Base-by-base conservation (phyloP, 106 monocot genomes). In the Phalaenopsis aphrodite region DNA sequence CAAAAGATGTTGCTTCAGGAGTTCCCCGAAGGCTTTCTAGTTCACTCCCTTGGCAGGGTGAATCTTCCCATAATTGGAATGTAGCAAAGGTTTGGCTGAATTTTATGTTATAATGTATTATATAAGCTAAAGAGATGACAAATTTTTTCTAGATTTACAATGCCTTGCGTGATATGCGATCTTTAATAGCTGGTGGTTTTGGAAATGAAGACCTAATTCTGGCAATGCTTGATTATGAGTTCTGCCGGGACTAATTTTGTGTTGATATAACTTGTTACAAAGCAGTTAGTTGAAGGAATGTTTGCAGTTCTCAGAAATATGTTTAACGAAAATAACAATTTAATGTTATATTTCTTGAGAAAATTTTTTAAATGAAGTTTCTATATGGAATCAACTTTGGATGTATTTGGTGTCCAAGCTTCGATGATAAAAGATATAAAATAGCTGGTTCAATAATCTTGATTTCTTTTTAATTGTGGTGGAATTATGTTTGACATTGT, bases 1-100 rank as follows among this genome's bases (percentile, higher is more conserved):
- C 80, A 55, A 75, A 80, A 18, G 90, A 64, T 72, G 81, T 95
- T 41, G 92, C 95, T 9, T 83, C 78, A 65, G 95, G 88, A 19
- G 86, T 95, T 19, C 95, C 95, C 39, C 66, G 95, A 46, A 86
- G 95, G 48, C 92, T 95, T 36, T 95, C 88, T 78, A 95, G 95
- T 73, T 92, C 94, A 6, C 87, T 88, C 78, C 94, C 94, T 23
- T 95, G 94, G 94, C 85, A 88, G 49, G 87, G 92, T 45, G 91
- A 30, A 30, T 30, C 91, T 64, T 91, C 91, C 64, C 83, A 84
- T 1, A 91, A 94, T 56, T 94, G 94, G 94, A 89, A 91, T 17
- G 91, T 94, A 3, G 43, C 88, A 79, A 94, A 89, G 91, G 94
- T 94, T 72, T 72, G 15, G 83, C 23, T 41, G 19, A 69, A 43